phyloP scores from a whole-genome alignment of 108 stramenopile species.

The Discostella pseudostelligera region DNA sequence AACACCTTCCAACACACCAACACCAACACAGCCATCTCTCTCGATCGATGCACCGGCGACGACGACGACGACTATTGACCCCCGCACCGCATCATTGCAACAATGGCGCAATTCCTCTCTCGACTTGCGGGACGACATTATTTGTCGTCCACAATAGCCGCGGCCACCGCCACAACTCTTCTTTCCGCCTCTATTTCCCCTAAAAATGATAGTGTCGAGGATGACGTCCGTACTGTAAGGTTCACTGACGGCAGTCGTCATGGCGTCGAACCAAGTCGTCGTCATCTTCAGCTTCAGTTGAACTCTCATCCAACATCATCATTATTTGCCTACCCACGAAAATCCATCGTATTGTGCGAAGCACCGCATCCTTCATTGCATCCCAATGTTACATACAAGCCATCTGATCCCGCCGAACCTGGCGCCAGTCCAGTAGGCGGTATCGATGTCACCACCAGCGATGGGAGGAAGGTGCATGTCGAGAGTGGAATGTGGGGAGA shows the following conservation, averaged over 20 bases:
- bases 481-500: conserved; percentile 26
- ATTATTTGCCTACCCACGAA: background rate
- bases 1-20: too few species aligned
- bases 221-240: too few species aligned
- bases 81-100: too few species aligned
- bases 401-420: conserved; percentile 30
- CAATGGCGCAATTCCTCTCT: background rate
- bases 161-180: background rate
- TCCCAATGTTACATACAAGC: conserved; percentile 6
- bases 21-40: too few species aligned
- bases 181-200: conserved; percentile 1
- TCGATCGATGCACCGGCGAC: too few species aligned
- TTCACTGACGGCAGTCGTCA: background rate
- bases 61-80: too few species aligned
- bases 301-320: too few species aligned
- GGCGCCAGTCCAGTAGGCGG: conserved; percentile 2
- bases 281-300: background rate
- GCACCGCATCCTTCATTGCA: conserved; percentile 2
- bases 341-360: background rate
- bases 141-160: background rate
- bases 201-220: background rate
- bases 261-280: background rate
- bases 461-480: conserved; percentile 4
- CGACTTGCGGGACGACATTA: background rate
- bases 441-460: background rate